Conservation (phyloP, 305 asterid genomes). For the Fraxinus latifolia region DNA sequence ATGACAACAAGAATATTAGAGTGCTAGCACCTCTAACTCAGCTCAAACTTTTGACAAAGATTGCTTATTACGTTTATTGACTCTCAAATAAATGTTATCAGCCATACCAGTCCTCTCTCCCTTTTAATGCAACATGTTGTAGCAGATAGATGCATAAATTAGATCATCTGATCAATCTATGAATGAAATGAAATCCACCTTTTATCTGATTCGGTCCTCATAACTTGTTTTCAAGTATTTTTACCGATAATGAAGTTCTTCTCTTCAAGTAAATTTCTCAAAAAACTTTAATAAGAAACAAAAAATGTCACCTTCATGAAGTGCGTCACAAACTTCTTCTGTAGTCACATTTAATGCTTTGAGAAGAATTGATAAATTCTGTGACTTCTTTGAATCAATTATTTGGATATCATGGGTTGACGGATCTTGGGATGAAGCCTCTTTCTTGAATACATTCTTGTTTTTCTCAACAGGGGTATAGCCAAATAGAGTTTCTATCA, state of each 20-base stretch:
- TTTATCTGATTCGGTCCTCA: background rate
- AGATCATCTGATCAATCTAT: background rate
- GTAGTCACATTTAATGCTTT: constrained; percentile 90
- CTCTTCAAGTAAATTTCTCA: background rate
- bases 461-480: constrained; percentile 59
- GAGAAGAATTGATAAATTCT: constrained; percentile 83
- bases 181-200: background rate
- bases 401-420: constrained; percentile 53
- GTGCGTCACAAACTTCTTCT: constrained; percentile 93
- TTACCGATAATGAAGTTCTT: constrained; percentile 20
- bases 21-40: background rate
- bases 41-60: background rate
- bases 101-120: background rate
- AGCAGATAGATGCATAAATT: background rate
- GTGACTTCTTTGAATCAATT: constrained; percentile 85
- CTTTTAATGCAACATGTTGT: background rate
- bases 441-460: constrained; percentile 48
- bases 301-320: constrained; percentile 66
- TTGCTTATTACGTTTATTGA: background rate
- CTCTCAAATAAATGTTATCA: background rate
- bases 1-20: background rate
- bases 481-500: constrained; percentile 88
- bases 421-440: constrained; percentile 47
- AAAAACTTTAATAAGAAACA: background rate
- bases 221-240: background rate